Base-by-base conservation (phyloP, 2,329 filamentous ascomycete species). In the Pseudopyricularia javanii region DNA sequence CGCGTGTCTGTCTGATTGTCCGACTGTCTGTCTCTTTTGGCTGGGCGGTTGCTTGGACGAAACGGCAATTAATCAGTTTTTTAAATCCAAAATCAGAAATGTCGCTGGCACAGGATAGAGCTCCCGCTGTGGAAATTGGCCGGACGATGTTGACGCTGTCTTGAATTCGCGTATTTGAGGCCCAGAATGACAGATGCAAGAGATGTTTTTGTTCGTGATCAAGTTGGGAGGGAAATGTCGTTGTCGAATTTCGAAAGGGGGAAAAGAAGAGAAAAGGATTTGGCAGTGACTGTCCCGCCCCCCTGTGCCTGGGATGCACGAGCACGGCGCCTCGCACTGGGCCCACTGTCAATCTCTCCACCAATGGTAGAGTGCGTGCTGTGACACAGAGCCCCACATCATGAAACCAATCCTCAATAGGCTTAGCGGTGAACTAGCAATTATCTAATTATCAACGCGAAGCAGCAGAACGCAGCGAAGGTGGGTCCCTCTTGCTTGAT, bases 261-360 rank as follows among this genome's bases (percentile, higher is more conserved):
- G 50, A 33, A 20, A 26, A 47, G 47, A 24, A 32, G 22, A 52
- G 40, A 15, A 34, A 56, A 63, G 62, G 62, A 63, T 57, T 58
- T 58, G 60, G 58, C 20, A 17, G 35, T 53, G 33, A 53, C 51
- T 51, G 58, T 55, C 55, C 54, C 56, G 56, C 54, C 24, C 24
- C 37, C 17, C 37, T 43, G 35, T 40, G 35, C 11, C 37, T 43
- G 37, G 37, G 24, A 43, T 43, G n/a, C 17, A 43, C 7, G 37
- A n/a, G 37, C 37, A 43, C 37, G 37, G 37, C 37, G 20, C 17
- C 37, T 43, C n/a, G 37, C 24, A 20, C 37, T 43, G 20, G 37
- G 37, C 37, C 24, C 17, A 24, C 4, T 24, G 24, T 45, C 12
- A 24, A 12, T 20, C 22, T 24, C 9, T 24, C 20, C 8, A 24